These are phyloP conservation scores for Limtongia smithiae DNA, from an alignment of 805 yeast genomes.

Conservation along the genomic window DNA sequence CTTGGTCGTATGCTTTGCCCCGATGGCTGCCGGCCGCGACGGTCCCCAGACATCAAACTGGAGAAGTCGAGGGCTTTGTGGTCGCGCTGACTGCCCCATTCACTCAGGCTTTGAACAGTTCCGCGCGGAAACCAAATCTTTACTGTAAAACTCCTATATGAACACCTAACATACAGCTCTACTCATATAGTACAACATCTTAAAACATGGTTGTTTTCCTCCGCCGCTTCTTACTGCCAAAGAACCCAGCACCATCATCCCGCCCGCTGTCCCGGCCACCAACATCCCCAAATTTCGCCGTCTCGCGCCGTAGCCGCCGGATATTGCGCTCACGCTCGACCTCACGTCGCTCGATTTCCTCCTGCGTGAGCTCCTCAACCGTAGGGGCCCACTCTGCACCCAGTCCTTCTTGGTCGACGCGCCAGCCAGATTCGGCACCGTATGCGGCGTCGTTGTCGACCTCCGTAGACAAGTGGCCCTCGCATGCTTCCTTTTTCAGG, in stretches of 20 bases:
- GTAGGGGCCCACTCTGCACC: conserved; percentile 86
- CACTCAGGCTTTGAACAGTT: too few species aligned
- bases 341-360: conserved; percentile 93
- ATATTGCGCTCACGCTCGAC: conserved; percentile 90
- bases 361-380: conserved; percentile 78
- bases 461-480: conserved; percentile 54
- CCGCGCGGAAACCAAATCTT: too few species aligned
- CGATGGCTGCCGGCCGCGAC: too few species aligned
- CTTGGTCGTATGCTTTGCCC: too few species aligned
- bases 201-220: conserved; percentile 20
- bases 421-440: conserved; percentile 61
- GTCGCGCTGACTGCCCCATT: too few species aligned
- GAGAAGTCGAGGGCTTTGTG: too few species aligned
- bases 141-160: too few species aligned
- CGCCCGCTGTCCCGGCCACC: conserved; percentile 32
- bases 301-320: conserved; percentile 89
- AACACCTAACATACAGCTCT: too few species aligned
- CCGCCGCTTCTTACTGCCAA: conserved; percentile 20
- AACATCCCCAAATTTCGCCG: conserved; percentile 65
- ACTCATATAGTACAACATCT: too few species aligned
- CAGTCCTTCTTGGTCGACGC: conserved; percentile 69
- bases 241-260: conserved; percentile 13
- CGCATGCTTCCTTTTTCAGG: conserved; percentile 77
- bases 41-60: too few species aligned
- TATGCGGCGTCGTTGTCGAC: conserved; percentile 58